Conservation (phyloP, 106 monocot genomes). For the Cymbidium sinense region DNA sequence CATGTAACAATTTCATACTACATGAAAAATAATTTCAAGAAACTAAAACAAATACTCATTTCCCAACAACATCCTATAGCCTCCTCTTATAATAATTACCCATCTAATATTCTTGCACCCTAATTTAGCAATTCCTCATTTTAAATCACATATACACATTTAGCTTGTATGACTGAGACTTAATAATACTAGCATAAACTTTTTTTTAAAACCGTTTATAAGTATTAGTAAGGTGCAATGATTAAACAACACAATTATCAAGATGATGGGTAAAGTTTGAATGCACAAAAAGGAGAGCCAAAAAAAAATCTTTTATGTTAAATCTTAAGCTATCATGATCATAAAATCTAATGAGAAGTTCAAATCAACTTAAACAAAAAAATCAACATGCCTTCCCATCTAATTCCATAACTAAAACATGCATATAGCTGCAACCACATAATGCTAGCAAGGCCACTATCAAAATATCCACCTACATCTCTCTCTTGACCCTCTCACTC, state of each 20-base stretch:
- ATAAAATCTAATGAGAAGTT: background rate
- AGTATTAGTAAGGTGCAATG: background rate
- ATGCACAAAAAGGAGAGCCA: background rate
- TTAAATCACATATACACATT: no score
- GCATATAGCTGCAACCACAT: background rate
- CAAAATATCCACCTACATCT: background rate
- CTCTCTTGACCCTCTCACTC: background rate
- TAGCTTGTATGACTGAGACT: background rate
- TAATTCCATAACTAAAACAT: background rate
- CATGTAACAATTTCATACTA: no score
- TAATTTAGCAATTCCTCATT: no score
- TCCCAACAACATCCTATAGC: no score
- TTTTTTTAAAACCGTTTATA: background rate
- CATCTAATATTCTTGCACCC: no score
- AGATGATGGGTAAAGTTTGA: background rate
- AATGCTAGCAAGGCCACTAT: background rate
- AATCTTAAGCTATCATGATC: background rate
- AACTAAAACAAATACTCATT: no score
- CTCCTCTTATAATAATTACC: no score
- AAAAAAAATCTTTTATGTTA: background rate
- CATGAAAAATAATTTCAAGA: no score
- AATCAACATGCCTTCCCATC: background rate
- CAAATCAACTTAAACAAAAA: background rate
- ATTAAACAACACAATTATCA: background rate
- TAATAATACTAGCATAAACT: background rate